phyloP scores from a whole-genome alignment of 345 rosid species.

The Melaleuca alternifolia region DNA sequence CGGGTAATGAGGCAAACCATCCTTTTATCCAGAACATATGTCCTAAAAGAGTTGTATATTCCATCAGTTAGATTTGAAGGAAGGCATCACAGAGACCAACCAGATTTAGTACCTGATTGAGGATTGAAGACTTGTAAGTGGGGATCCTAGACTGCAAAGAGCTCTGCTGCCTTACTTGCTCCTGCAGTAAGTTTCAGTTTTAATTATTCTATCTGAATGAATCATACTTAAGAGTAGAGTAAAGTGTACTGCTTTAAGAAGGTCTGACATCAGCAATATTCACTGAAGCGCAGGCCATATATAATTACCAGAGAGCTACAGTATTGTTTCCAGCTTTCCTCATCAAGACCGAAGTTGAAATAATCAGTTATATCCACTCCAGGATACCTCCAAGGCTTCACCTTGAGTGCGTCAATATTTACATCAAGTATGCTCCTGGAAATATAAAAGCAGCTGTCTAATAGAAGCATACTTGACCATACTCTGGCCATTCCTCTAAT shows the following conservation, averaged over 20 bases:
- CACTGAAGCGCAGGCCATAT: not conserved
- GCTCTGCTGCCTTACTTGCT: conserved; percentile 11
- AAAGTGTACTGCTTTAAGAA: not conserved
- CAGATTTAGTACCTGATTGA: conserved; percentile 10
- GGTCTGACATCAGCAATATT: not conserved
- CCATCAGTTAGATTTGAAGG: not conserved
- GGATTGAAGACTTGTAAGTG: conserved; percentile 4
- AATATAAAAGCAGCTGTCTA: not conserved
- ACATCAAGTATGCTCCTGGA: conserved; percentile 47
- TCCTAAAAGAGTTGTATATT: not conserved
- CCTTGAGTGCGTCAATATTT: conserved; percentile 34
- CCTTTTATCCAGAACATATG: not conserved
- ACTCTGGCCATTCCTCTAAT: not conserved
- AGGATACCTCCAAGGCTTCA: conserved; percentile 52
- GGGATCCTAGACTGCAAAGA: conserved; percentile 5
- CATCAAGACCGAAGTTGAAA: conserved; percentile 62
- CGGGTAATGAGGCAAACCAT: not conserved
- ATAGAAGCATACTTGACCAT: not conserved
- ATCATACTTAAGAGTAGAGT: not conserved
- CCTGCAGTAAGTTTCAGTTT: conserved; percentile 14
- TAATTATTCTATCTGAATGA: not conserved
- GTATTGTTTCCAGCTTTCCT: conserved; percentile 59
- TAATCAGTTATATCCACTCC: conserved; percentile 41
- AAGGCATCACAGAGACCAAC: not conserved
- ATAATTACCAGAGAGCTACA: conserved; percentile 42